phyloP scores from a whole-genome alignment of 768 basidiomycete genomes.

The Trametes gibbosa region DNA sequence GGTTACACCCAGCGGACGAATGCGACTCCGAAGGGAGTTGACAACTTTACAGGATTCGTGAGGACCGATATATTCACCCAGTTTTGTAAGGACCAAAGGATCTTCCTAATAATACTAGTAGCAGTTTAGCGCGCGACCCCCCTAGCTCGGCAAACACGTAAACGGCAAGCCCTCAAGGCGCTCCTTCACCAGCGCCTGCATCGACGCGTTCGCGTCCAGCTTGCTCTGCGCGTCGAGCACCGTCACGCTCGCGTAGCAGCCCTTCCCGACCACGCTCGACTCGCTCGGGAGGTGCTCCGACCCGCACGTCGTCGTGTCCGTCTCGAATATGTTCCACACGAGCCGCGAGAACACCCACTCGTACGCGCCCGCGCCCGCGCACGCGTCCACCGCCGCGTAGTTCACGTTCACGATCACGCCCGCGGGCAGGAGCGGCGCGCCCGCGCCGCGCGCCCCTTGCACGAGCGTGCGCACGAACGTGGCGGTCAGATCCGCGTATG shows the following conservation, averaged over 20 bases:
- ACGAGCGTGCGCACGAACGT: conserved; percentile 34
- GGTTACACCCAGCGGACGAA: too few relatives aligned
- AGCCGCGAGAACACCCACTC: conserved; percentile 34
- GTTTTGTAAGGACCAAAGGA: too few relatives aligned
- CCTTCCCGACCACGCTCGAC: conserved; percentile 23
- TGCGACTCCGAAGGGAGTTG: too few relatives aligned
- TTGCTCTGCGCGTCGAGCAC: conserved; percentile 32
- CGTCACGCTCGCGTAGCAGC: conserved; percentile 32
- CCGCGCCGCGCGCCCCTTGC: conserved; percentile 9
- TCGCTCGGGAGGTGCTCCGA: conserved; percentile 33
- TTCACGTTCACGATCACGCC: conserved; percentile 37
- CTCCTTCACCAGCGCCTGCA: conserved; percentile 29
- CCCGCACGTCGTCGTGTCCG: conserved; percentile 34
- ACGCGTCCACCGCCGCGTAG: conserved; percentile 30
- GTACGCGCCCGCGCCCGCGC: conserved; percentile 27
- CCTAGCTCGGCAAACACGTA: conserved; percentile 4
- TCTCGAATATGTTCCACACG: conserved; percentile 22
- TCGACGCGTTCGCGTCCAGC: conserved; percentile 31
- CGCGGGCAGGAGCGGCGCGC: conserved; percentile 29
- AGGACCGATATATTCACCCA: too few relatives aligned
- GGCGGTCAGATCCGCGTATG: conserved; percentile 44
- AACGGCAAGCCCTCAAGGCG: conserved; percentile 20
- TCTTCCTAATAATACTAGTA: too few relatives aligned
- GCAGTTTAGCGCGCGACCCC: too few relatives aligned
- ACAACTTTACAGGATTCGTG: too few relatives aligned